Evolutionary conservation across 2,329 filamentous ascomycete species (phyloP).

Genomic region (Phaeophleospora eucalypticola): DNA sequence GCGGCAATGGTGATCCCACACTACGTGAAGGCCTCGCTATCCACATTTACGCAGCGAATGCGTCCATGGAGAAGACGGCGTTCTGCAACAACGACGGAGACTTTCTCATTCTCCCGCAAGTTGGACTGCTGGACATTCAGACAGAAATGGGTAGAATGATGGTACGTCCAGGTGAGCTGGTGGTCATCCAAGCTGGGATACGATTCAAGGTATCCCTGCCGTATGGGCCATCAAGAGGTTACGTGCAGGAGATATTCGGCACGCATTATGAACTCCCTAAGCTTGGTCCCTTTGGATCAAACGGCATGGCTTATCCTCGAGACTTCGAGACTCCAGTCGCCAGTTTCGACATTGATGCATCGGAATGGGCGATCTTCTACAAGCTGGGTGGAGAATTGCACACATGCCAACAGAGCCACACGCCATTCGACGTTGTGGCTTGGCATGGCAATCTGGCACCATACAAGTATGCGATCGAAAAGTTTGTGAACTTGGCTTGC

Average conservation of each 20-base stretch:
- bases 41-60: slow-evolving; percentile 21
- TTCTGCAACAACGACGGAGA: slow-evolving; percentile 79
- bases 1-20: slow-evolving; percentile 21
- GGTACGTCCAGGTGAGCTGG: slow-evolving; percentile 61
- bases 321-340: slow-evolving; percentile 62
- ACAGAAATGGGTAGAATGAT: slow-evolving; percentile 61
- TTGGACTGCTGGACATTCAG: slow-evolving; percentile 60
- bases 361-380: slow-evolving; percentile 53
- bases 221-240: slow-evolving; percentile 57
- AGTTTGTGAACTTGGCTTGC: slow-evolving; percentile 52
- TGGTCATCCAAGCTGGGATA: slow-evolving; percentile 60
- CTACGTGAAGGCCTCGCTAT: slow-evolving; percentile 19
- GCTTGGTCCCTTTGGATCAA: slow-evolving; percentile 60
- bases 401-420: slow-evolving; percentile 56
- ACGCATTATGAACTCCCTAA: slow-evolving; percentile 61
- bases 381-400: slow-evolving; percentile 60
- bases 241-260: slow-evolving; percentile 63
- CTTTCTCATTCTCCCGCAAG: slow-evolving; percentile 60
- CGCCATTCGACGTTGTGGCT: slow-evolving; percentile 64
- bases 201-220: slow-evolving; percentile 56
- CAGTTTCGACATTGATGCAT: slow-evolving; percentile 49
- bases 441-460: slow-evolving; percentile 64
- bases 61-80: slow-evolving; percentile 40
- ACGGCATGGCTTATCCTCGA: slow-evolving; percentile 59
- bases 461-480: slow-evolving; percentile 54